These are phyloP conservation scores for Nakazawaea laoshanensis DNA, from an alignment of 805 yeast genomes.

Conservation along the genomic window DNA sequence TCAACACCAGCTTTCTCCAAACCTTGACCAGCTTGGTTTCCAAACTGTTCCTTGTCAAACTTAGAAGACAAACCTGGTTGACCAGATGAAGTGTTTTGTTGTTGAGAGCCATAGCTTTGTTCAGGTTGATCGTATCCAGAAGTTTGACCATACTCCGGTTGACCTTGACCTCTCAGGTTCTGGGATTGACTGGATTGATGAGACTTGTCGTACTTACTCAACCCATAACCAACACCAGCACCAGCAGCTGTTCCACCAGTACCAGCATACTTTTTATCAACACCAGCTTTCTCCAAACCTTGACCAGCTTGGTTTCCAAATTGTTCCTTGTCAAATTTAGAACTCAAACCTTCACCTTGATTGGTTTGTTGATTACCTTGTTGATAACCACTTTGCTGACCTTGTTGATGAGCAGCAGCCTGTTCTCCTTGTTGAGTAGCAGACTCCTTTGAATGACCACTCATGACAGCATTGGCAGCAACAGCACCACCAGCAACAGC, in stretches of 20 bases:
- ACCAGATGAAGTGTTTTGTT: not conserved
- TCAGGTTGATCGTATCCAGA: not conserved
- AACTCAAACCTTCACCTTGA: not conserved
- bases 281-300: not conserved
- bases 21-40: conserved; percentile 2
- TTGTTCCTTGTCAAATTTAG: not conserved
- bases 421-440: conserved; percentile 3
- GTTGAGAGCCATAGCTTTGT: not conserved
- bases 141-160: too few relatives aligned
- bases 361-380: too few relatives aligned
- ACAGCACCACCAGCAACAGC: conserved; percentile 7
- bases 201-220: conserved; percentile 1
- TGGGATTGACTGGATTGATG: too few relatives aligned
- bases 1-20: conserved; percentile 4
- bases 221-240: conserved; percentile 2
- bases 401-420: not conserved
- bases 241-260: not conserved
- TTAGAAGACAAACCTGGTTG: not conserved
- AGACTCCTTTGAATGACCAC: conserved; percentile 2
- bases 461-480: conserved; percentile 4
- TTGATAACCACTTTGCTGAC: not conserved
- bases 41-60: conserved; percentile 3
- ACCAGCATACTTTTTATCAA: not conserved
- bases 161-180: too few relatives aligned
- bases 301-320: not conserved